Base-by-base conservation (phyloP, 1,284 basidiomycete genomes). In the Pseudozyma hubeiensis region DNA sequence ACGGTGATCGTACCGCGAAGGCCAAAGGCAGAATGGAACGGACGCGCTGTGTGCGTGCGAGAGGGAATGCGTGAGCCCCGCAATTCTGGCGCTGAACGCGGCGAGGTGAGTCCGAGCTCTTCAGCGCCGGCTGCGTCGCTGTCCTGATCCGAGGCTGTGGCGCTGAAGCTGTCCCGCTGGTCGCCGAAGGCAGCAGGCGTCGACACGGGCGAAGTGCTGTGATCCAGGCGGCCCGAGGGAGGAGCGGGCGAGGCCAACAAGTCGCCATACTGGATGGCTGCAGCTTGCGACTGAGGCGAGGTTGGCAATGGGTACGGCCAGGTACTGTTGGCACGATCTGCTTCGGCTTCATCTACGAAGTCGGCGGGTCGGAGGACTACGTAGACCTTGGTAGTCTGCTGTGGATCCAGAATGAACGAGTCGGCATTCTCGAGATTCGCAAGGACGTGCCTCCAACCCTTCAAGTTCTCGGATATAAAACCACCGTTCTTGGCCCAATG, bases 381-480 rank as follows among this genome's bases (percentile, higher is more conserved):
- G 47, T 72, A 83, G 51, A 83, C 56, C 29, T 73, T 69, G 13
- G 68, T 73, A 19, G 53, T 61, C 45, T 69, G 66, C 13, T 48
- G 57, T 5, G 81, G 68, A 13, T 75, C 79, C 29, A 83, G 62
- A 24, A 77, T 64, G 55, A 83, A 74, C 3, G 69, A 68, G 40
- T 74, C 70, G 5, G 75, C 75, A 33, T 61, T 54, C 24, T 81
- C 80, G 43, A 84, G 68, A 31, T 82, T 84, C 24, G 81, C 78
- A 0, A 73, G 53, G 41, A 81, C 65, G 47, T 81, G 78, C 56
- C 82, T 77, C 69, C 82, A 64, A 10, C 77, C 73, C 35, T 77
- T 64, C 13, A 83, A 71, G 49, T 80, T 76, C 39, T 69, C 34
- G 1, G 82, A 80, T 30, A 72, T 58, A 7, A 83, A 71, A 11